Evolutionary conservation across 2,329 filamentous ascomycete genomes (phyloP).

Genomic region (Plenodomus biglobosus): DNA sequence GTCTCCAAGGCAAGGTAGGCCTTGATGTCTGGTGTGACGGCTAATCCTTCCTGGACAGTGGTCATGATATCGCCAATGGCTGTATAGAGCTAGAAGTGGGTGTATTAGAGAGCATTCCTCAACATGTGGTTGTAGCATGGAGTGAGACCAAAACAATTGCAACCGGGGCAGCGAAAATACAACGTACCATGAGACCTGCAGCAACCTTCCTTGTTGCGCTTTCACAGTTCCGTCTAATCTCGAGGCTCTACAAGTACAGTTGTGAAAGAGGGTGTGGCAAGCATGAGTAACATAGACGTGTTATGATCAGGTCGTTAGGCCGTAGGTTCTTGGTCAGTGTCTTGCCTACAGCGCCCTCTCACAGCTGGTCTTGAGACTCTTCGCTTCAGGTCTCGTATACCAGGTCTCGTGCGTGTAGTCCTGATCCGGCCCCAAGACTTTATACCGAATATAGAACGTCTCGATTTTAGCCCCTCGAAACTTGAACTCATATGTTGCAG

Average conservation of each 20-base stretch:
- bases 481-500: conserved; percentile 68
- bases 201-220: not conserved
- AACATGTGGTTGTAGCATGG: not conserved
- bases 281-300: not conserved
- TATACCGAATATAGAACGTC: conserved; percentile 56
- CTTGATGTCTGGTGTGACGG: not conserved
- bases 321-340: not conserved
- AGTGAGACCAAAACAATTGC: not conserved
- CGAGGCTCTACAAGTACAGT: not conserved
- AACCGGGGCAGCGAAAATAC: not conserved
- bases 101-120: conserved; percentile 3
- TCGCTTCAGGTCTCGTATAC: conserved; percentile 29
- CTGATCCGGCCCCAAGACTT: conserved; percentile 71
- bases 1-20: not conserved
- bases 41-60: not conserved
- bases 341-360: not conserved
- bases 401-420: conserved; percentile 59
- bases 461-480: conserved; percentile 42
- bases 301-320: not conserved
- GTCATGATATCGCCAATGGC: not conserved
- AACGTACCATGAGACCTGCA: conserved; percentile 9
- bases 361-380: not conserved
- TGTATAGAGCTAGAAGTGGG: not conserved
- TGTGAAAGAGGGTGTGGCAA: not conserved
- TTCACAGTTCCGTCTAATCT: not conserved